A percentile compares a stretch with the other conserved stretches of the same genome.
Evolutionary conservation across 257 asterid genomes (phyloP).

Genomic region (Lycium ferocissimum): DNA sequence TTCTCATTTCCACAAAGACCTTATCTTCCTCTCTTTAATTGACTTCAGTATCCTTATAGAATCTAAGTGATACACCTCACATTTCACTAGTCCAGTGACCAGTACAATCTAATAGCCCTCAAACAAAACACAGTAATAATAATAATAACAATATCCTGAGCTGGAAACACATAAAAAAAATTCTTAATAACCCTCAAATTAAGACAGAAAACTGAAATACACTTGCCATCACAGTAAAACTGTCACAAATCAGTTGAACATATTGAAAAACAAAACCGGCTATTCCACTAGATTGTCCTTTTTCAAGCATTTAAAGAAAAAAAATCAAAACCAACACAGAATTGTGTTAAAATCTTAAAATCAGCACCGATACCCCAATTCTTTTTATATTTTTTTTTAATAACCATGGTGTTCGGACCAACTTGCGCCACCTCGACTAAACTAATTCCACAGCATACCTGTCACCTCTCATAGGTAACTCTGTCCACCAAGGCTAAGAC

Average conservation of each 20-base stretch:
- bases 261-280: background rate
- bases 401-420: no score
- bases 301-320: no score
- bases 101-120: background rate
- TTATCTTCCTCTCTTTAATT: background rate
- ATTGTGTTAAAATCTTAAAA: background rate
- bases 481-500: no score
- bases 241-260: background rate
- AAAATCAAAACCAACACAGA: background rate
- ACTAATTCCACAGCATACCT: no score
- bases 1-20: no score
- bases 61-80: slow-evolving; percentile 22
- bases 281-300: background rate
- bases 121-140: background rate
- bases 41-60: slow-evolving; percentile 6
- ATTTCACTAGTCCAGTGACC: background rate
- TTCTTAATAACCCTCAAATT: background rate
- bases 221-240: background rate
- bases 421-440: no score
- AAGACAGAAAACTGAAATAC: background rate
- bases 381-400: no score
- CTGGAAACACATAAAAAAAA: background rate
- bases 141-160: background rate
- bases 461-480: no score
- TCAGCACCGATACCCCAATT: background rate